Percentiles rank a stretch among this genome's conserved stretches.
Evolutionary conservation across 2,329 filamentous ascomycete genomes (phyloP).

Genomic region (Penicillium sp.): DNA sequence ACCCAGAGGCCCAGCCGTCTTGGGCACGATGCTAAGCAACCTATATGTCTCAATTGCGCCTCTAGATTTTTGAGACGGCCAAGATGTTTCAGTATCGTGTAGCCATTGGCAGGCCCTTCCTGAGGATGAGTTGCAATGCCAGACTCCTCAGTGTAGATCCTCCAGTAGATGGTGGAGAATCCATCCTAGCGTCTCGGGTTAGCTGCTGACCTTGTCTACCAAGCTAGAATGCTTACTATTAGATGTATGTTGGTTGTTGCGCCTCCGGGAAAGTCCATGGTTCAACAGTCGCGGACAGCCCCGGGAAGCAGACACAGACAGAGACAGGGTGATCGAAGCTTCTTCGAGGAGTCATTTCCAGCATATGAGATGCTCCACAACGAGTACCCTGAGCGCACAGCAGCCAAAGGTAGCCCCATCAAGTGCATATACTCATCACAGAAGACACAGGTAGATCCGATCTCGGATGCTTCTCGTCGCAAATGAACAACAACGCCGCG

Average conservation of each 20-base stretch:
- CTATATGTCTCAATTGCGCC: constrained; percentile 40
- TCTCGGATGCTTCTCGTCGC: constrained; percentile 6
- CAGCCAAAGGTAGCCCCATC: constrained; percentile 26
- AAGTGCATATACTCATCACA: constrained; percentile 21
- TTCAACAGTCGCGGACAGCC: constrained; percentile 35
- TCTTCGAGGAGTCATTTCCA: constrained; percentile 43
- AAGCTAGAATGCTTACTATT: constrained; percentile 41
- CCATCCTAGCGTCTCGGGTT: constrained; percentile 41
- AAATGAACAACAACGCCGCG: constrained; percentile 16
- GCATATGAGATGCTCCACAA: constrained; percentile 24
- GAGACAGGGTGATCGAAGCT: constrained; percentile 29
- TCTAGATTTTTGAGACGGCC: constrained; percentile 46
- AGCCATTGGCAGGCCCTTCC: constrained; percentile 42
- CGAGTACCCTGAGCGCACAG: constrained; percentile 25
- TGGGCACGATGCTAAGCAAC: constrained; percentile 45
- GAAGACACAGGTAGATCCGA: constrained; percentile 9
- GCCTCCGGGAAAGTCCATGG: constrained; percentile 50
- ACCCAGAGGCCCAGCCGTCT: constrained; percentile 46
- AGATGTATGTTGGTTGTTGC: constrained; percentile 48
- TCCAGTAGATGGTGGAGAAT: constrained; percentile 49
- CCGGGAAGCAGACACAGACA: constrained; percentile 34
- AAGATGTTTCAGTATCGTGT: constrained; percentile 43
- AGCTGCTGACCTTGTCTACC: constrained; percentile 18
- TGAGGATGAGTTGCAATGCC: constrained; percentile 34
- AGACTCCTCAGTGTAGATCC: constrained; percentile 46